Percentiles rank a stretch among this genome's conserved stretches.
Conservation (phyloP, 345 rosid species). For the Eucalyptus camaldulensis region DNA sequence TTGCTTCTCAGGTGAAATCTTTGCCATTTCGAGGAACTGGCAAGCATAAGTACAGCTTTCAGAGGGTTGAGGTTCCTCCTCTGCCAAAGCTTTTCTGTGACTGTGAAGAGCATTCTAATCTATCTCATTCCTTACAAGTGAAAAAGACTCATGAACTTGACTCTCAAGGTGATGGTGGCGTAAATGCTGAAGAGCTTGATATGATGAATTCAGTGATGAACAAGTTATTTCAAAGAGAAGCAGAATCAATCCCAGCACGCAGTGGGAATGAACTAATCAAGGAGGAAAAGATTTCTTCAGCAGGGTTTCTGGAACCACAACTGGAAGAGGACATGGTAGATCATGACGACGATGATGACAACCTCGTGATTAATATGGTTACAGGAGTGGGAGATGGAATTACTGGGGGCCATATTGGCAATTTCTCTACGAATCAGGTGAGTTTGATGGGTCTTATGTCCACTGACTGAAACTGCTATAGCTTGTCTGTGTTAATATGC, state of each 20-base stretch:
- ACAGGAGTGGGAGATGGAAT: background rate
- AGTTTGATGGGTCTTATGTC: background rate
- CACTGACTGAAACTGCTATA: background rate
- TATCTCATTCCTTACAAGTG: slow-evolving; percentile 2
- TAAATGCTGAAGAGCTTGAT: slow-evolving; percentile 46
- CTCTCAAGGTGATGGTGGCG: slow-evolving; percentile 9
- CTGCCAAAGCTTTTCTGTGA: slow-evolving; percentile 67
- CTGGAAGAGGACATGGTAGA: slow-evolving; percentile 6
- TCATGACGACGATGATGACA: slow-evolving; percentile 21
- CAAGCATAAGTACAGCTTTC: slow-evolving; percentile 85
- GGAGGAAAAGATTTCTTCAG: slow-evolving; percentile 8
- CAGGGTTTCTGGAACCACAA: slow-evolving; percentile 4
- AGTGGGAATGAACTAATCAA: background rate
- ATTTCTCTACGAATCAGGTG: background rate
- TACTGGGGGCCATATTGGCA: background rate
- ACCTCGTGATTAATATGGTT: slow-evolving; percentile 38
- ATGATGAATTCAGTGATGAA: slow-evolving; percentile 73
- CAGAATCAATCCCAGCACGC: background rate
- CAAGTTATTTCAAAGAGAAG: slow-evolving; percentile 48
- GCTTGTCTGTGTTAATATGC: background rate
- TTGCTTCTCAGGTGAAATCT: slow-evolving; percentile 43
- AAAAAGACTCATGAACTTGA: slow-evolving; percentile 12
- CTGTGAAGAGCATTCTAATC: slow-evolving; percentile 66
- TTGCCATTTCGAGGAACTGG: slow-evolving; percentile 74
- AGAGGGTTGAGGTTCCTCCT: slow-evolving; percentile 40